phyloP scores from a whole-genome alignment of 1,284 basidiomycete genomes.

The Polyporus tsugae region DNA sequence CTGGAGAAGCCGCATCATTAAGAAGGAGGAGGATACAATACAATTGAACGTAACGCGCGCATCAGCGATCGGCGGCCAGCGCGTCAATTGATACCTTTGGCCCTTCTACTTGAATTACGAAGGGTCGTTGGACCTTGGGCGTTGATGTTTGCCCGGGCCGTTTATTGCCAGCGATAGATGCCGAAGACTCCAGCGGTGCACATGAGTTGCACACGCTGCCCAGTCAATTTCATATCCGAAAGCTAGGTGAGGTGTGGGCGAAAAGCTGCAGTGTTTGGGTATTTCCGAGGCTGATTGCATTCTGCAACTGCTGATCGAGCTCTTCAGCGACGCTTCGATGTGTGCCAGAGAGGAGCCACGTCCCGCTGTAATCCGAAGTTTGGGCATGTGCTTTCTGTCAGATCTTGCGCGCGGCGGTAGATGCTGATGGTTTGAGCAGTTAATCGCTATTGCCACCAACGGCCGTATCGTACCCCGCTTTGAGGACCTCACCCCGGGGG shows the following conservation, averaged over 20 bases:
- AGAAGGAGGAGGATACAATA: not conserved
- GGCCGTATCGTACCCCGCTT: constrained; percentile 98
- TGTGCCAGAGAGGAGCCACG: too few relatives aligned
- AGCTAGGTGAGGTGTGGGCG: too few relatives aligned
- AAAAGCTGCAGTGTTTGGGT: too few relatives aligned
- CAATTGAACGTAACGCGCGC: not conserved
- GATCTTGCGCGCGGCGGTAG: not conserved
- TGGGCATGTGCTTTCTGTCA: constrained; percentile 63
- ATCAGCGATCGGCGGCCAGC: constrained; percentile 2
- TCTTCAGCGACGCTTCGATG: too few relatives aligned
- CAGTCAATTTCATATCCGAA: too few relatives aligned
- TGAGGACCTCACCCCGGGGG: constrained; percentile 90
- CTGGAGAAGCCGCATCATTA: not conserved
- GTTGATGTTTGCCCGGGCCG: too few relatives aligned
- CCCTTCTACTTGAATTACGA: not conserved
- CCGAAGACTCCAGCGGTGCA: not conserved
- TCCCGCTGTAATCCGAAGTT: constrained; percentile 80
- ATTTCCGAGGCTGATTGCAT: too few relatives aligned
- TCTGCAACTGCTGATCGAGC: too few relatives aligned
- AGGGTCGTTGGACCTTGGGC: not conserved
- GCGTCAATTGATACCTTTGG: not conserved
- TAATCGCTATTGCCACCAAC: constrained; percentile 98
- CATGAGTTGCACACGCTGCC: too few relatives aligned
- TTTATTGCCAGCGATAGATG: too few relatives aligned
- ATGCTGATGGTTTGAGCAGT: constrained; percentile 51